phyloP scores from a whole-genome alignment of 164 flowering plant species.

The Umbilicus rupestris region DNA sequence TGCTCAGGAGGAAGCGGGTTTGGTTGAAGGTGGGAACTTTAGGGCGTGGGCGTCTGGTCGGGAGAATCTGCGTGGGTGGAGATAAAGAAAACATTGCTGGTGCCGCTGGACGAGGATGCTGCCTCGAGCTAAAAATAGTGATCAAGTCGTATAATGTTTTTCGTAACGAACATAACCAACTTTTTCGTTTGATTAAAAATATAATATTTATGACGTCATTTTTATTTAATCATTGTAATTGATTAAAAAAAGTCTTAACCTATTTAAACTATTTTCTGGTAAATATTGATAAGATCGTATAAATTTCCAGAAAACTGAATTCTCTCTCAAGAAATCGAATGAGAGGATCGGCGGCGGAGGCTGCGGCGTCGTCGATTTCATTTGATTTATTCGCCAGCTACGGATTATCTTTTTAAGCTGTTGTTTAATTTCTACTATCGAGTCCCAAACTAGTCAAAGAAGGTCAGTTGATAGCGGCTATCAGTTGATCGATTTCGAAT shows the following conservation, averaged over 20 bases:
- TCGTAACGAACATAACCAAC: no score
- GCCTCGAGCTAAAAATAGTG: not conserved
- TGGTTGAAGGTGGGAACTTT: not conserved
- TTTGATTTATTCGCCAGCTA: not conserved
- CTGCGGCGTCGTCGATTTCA: not conserved
- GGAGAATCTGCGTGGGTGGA: not conserved
- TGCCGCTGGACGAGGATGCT: not conserved
- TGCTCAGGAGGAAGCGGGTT: not conserved
- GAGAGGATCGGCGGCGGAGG: slow-evolving; percentile 6
- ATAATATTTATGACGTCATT: not conserved
- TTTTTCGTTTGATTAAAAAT: not conserved
- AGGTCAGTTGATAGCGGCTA: not conserved
- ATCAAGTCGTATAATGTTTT: not conserved
- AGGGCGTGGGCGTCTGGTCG: not conserved
- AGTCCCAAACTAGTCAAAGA: slow-evolving; percentile 1
- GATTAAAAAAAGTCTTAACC: no score
- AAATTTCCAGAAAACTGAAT: no score
- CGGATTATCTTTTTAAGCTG: not conserved
- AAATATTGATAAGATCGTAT: no score
- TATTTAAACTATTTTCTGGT: no score
- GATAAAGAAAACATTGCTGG: not conserved
- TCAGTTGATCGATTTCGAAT: not conserved
- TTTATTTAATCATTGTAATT: no score
- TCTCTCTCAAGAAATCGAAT: slow-evolving; percentile 1
- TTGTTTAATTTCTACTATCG: not conserved